Conservation (phyloP, 2,329 filamentous ascomycete genomes). For the Fusarium sarcochroum region DNA sequence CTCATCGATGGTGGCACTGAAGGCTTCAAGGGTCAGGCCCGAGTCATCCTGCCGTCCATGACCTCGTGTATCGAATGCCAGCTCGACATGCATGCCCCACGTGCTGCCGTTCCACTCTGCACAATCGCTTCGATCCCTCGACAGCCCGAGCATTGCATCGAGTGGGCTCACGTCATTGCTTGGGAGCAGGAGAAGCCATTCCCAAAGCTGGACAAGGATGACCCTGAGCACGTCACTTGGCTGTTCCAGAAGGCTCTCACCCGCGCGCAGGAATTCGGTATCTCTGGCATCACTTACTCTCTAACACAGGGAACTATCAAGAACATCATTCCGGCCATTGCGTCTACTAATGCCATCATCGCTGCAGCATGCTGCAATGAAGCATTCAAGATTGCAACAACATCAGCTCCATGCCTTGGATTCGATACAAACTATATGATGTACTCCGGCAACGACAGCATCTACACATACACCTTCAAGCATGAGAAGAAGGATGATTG, state of each 20-base stretch:
- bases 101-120: constrained; percentile 95
- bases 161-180: constrained; percentile 98
- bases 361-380: constrained; percentile 97
- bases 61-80: constrained; percentile 99
- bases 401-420: constrained; percentile 83
- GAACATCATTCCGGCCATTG: constrained; percentile 99
- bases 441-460: constrained; percentile 95
- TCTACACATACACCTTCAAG: constrained; percentile 98
- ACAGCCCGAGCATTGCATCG: constrained; percentile 97
- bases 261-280: constrained; percentile 89
- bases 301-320: constrained; percentile 98
- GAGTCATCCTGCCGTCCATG: constrained; percentile 91
- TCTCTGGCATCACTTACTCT: constrained; percentile 92
- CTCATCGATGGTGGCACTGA: constrained; percentile 97
- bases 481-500: constrained; percentile 96
- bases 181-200: constrained; percentile 92
- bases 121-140: constrained; percentile 96
- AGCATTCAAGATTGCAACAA: constrained; percentile 92
- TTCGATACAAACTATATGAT: constrained; percentile 96
- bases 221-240: constrained; percentile 98
- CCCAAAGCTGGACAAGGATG: constrained; percentile 90
- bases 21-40: constrained; percentile 96
- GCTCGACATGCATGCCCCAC: constrained; percentile 97
- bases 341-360: constrained; percentile 96
- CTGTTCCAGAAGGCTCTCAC: constrained; percentile 86